A percentile compares a stretch with the other conserved stretches of the same genome.
Evolutionary conservation across 441 rosid species (phyloP).

Genomic region (Mallotus japonicus): DNA sequence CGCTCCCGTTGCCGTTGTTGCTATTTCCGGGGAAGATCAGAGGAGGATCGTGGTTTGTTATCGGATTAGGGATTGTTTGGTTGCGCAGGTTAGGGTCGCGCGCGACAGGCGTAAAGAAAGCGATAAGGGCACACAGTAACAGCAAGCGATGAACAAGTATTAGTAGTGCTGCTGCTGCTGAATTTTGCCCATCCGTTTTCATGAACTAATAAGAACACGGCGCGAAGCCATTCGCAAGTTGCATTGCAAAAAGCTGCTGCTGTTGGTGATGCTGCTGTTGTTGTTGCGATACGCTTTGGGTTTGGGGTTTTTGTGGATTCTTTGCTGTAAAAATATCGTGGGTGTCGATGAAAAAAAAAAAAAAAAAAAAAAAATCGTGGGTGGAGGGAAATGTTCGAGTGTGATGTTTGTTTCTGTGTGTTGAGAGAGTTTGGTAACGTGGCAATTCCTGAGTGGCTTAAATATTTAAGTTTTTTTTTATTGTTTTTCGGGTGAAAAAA

Average conservation of each 20-base stretch:
- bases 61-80: slow-evolving; percentile 11
- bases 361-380: neutral
- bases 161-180: neutral
- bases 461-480: neutral
- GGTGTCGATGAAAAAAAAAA: too few relatives aligned
- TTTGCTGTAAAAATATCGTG: neutral
- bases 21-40: neutral
- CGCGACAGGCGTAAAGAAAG: slow-evolving; percentile 46
- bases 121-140: slow-evolving; percentile 46
- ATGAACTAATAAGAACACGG: slow-evolving; percentile 19
- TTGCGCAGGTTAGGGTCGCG: slow-evolving; percentile 43
- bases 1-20: neutral
- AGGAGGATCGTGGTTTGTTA: neutral
- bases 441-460: neutral
- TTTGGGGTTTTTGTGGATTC: neutral
- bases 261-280: too few relatives aligned
- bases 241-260: too few relatives aligned
- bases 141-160: slow-evolving; percentile 38
- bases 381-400: neutral
- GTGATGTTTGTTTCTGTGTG: neutral
- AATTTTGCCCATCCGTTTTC: slow-evolving; percentile 27
- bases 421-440: neutral
- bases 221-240: neutral
- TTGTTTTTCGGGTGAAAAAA: neutral
- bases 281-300: neutral